Conservation (phyloP, 78 protist species). For the Dictyostelium firmibasis region DNA sequence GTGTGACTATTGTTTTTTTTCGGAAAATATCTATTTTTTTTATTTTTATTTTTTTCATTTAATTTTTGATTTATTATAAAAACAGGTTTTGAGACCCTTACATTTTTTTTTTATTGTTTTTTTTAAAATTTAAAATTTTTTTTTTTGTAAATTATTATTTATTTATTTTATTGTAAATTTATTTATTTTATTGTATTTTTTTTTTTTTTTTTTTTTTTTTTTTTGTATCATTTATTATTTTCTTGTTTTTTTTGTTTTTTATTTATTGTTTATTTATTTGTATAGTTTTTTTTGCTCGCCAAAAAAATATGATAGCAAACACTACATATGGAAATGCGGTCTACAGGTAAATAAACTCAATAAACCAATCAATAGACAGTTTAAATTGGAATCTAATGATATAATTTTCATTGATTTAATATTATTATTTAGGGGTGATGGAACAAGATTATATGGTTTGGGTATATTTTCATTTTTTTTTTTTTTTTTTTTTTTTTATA, state of each 20-base stretch:
- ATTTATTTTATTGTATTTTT: not conserved
- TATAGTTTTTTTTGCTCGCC: not conserved
- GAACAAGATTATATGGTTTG: slow-evolving; percentile 62
- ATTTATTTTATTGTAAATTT: not conserved
- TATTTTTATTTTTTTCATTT: not conserved
- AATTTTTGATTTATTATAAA: no score
- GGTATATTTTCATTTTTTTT: not conserved
- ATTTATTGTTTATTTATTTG: not conserved
- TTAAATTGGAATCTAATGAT: not conserved
- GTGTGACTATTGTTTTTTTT: no score
- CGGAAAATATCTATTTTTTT: not conserved
- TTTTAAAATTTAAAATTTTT: no score
- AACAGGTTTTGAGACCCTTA: not conserved
- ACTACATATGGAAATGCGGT: no score
- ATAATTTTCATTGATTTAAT: no score
- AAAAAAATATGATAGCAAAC: no score
- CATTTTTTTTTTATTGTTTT: not conserved
- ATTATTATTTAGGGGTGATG: slow-evolving; percentile 72
- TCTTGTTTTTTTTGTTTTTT: not conserved
- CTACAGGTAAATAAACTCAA: no score
- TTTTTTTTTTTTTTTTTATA: no score
- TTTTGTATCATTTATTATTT: not conserved
- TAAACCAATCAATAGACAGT: no score
- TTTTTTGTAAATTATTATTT: not conserved
- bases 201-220: not conserved